These are phyloP conservation scores for Pseudopithomyces maydicus DNA, from an alignment of 2,329 filamentous ascomycete genomes.

Conservation along the genomic window DNA sequence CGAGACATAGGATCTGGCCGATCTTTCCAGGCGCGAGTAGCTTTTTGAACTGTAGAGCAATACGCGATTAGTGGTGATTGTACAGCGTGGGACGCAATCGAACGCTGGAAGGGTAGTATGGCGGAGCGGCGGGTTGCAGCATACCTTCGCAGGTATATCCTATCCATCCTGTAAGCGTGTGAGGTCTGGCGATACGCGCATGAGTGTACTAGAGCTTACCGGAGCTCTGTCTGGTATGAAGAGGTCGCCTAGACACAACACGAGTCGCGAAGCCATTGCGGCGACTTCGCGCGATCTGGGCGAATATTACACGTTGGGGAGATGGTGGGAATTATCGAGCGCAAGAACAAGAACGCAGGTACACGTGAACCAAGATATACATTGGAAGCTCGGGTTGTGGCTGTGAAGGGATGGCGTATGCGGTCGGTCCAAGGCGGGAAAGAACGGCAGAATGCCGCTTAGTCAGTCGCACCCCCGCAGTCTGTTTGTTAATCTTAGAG, in stretches of 20 bases:
- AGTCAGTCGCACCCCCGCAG: not conserved
- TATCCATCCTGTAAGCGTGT: slow-evolving; percentile 45
- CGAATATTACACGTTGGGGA: not conserved
- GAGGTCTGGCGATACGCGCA: slow-evolving; percentile 29
- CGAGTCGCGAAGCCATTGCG: slow-evolving; percentile 49
- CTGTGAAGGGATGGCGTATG: slow-evolving; percentile 1
- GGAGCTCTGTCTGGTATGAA: slow-evolving; percentile 51
- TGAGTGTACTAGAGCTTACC: slow-evolving; percentile 31
- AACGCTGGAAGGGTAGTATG: slow-evolving; percentile 1
- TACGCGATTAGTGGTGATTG: slow-evolving; percentile 12
- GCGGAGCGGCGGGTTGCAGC: slow-evolving; percentile 1
- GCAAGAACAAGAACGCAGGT: not conserved
- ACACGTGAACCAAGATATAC: not conserved
- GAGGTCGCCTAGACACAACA: slow-evolving; percentile 49
- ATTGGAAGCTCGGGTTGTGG: not conserved
- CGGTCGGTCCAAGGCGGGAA: slow-evolving; percentile 1
- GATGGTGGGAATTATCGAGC: not conserved
- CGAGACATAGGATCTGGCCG: slow-evolving; percentile 62
- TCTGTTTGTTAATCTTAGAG: not conserved
- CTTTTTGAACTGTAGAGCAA: slow-evolving; percentile 52
- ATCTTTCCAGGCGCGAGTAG: slow-evolving; percentile 64
- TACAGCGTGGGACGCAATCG: slow-evolving; percentile 2
- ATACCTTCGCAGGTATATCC: slow-evolving; percentile 51
- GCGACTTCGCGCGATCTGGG: slow-evolving; percentile 1
- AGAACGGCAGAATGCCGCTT: slow-evolving; percentile 1